Evolutionary conservation across 257 asterid species (phyloP).

Genomic region (Penstemon newberryi): DNA sequence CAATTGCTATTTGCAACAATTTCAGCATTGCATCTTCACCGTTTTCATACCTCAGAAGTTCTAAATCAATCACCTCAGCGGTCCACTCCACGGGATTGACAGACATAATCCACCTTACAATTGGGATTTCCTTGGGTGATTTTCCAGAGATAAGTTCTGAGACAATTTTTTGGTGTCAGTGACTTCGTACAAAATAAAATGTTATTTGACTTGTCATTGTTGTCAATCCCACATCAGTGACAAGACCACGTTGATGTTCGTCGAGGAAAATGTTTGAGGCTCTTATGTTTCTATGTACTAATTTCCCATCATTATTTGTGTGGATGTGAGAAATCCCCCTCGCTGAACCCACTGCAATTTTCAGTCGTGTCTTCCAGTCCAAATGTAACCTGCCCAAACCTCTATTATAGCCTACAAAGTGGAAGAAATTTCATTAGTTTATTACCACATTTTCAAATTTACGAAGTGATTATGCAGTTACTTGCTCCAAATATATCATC

Average conservation of each 20-base stretch:
- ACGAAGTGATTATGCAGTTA: background rate
- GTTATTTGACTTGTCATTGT: background rate
- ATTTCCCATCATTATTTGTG: constrained; percentile 22
- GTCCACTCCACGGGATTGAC: constrained; percentile 39
- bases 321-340: constrained; percentile 39
- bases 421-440: background rate
- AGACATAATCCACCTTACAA: constrained; percentile 40
- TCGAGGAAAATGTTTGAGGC: constrained; percentile 39
- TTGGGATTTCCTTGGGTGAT: constrained; percentile 33
- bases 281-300: constrained; percentile 42
- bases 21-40: constrained; percentile 37
- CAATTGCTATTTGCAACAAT: constrained; percentile 36
- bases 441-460: background rate
- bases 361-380: constrained; percentile 38
- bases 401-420: constrained; percentile 29
- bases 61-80: constrained; percentile 37
- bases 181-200: constrained; percentile 27
- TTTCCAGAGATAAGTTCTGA: constrained; percentile 38
- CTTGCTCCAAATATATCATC: too few relatives aligned
- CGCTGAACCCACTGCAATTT: background rate
- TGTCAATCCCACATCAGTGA: constrained; percentile 33
- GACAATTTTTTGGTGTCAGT: constrained; percentile 30
- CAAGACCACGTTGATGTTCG: constrained; percentile 31
- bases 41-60: constrained; percentile 35
- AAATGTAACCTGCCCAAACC: constrained; percentile 30